Conservation (phyloP, 495 filamentous ascomycete species). For the Usnea hakonensis region DNA sequence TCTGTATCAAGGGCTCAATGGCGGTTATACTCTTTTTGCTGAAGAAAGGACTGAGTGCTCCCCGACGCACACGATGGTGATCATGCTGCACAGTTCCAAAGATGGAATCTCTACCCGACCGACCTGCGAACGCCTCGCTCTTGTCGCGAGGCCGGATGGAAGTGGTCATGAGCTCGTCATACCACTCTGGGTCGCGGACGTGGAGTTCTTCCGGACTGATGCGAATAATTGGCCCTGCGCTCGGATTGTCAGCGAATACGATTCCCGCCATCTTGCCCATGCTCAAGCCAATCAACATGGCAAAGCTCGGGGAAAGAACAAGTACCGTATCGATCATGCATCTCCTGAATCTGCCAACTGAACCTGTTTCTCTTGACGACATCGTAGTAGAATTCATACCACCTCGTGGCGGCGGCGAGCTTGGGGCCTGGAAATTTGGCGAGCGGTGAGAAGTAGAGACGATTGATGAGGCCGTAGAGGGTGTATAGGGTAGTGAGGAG, state of each 20-base stretch:
- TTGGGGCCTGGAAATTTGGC: constrained; percentile 41
- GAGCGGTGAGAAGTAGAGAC: constrained; percentile 36
- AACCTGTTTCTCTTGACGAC: constrained; percentile 39
- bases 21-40: constrained; percentile 36
- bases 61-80: constrained; percentile 41
- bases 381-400: constrained; percentile 48
- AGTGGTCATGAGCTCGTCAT: constrained; percentile 30
- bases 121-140: constrained; percentile 27
- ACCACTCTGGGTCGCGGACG: constrained; percentile 33
- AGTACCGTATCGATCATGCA: constrained; percentile 42
- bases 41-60: constrained; percentile 41
- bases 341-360: constrained; percentile 36
- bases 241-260: neutral
- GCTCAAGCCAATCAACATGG: neutral
- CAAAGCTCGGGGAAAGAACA: too few species aligned
- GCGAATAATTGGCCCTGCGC: constrained; percentile 35
- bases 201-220: constrained; percentile 36
- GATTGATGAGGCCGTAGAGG: constrained; percentile 23
- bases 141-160: constrained; percentile 28
- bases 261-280: neutral
- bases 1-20: constrained; percentile 39
- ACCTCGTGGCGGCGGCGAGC: constrained; percentile 37
- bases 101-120: constrained; percentile 27
- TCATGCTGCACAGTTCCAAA: constrained; percentile 42
- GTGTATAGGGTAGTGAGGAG: constrained; percentile 6